phyloP scores from a whole-genome alignment of 1,284 basidiomycete genomes.

The Porodaedalea pini region DNA sequence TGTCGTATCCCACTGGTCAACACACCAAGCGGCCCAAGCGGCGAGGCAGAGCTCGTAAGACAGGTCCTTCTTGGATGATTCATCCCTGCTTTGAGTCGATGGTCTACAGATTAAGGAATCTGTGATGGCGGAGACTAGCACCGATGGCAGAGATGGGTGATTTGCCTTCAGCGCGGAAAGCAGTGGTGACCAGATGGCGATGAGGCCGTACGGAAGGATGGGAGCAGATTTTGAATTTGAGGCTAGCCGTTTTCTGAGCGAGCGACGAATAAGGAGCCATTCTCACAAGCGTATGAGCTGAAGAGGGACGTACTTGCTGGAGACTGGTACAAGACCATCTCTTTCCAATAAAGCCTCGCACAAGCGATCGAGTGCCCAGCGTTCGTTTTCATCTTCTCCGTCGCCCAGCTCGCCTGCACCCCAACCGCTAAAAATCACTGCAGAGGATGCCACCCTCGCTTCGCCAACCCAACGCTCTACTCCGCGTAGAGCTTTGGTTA shows the following conservation, averaged over 20 bases:
- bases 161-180: conserved; percentile 56
- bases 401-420: conserved; percentile 41
- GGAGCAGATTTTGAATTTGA: conserved; percentile 38
- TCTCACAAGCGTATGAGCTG: conserved; percentile 7
- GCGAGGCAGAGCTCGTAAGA: conserved; percentile 59
- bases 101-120: conserved; percentile 36
- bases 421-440: conserved; percentile 39
- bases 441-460: conserved; percentile 57
- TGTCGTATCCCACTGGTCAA: conserved; percentile 37
- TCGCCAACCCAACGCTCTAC: conserved; percentile 73
- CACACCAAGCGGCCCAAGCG: conserved; percentile 63
- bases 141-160: conserved; percentile 51
- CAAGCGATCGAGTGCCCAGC: conserved; percentile 65
- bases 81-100: conserved; percentile 1
- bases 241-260: conserved; percentile 56
- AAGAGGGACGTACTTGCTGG: conserved; percentile 61
- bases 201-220: conserved; percentile 47
- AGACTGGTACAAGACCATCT: conserved; percentile 72
- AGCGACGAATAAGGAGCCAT: conserved; percentile 1
- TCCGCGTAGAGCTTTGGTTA: conserved; percentile 49
- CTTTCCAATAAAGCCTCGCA: conserved; percentile 59
- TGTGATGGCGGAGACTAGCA: conserved; percentile 52
- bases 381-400: conserved; percentile 39
- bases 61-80: conserved; percentile 27
- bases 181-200: conserved; percentile 71